Base-by-base conservation (phyloP, 2,329 filamentous ascomycete genomes). In the Pseudogymnoascus sp. region DNA sequence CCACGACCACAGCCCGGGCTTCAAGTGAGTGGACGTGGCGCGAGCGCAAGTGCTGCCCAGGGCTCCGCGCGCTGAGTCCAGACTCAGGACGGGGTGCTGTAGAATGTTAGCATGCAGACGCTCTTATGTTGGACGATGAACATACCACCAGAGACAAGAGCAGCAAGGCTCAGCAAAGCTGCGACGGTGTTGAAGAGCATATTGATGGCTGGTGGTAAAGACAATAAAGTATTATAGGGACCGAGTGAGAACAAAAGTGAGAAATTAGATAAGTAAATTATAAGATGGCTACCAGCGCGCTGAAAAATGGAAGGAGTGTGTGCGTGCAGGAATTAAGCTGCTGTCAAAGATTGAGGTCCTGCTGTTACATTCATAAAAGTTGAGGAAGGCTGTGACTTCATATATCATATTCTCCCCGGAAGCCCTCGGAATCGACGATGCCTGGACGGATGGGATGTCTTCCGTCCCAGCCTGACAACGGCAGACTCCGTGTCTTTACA, bases 91-190 rank as follows among this genome's bases (percentile, higher is more conserved):
- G 64, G 50, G 67, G 66, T n/a, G 66, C 68, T 68, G 37, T 33
- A 41, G 15, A 37, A 26, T 58, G 60, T 70, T 59, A 68, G 61
- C n/a, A 5, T 59, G 5, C 17, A 17, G 17, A 17, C 17, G 17
- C 17, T 17, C 21, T 21, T 13, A 26, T 40, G 4, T 1, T n/a
- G 15, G 5, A 15, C 31, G 11, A 17, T 50, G 6, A 26, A 64
- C 68, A 63, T 58, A 71, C 69, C 68, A 60, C 68, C 64, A 40
- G 64, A 59, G 31, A 63, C 63, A 39, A 66, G 58, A 57, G 65
- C 62, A 58, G 67, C 64, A 58, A 71, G 60, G 58, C 68, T 65
- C 37, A 70, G 61, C 40, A 66, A 24, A 13, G 66, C 63, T 50
- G 44, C 44, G 44, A n/a, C 26, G 44, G 44, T 31, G 44, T 31